Evolutionary conservation across 1,284 basidiomycete species (phyloP).

Genomic region (Mycosarcoma mackinlayi): DNA sequence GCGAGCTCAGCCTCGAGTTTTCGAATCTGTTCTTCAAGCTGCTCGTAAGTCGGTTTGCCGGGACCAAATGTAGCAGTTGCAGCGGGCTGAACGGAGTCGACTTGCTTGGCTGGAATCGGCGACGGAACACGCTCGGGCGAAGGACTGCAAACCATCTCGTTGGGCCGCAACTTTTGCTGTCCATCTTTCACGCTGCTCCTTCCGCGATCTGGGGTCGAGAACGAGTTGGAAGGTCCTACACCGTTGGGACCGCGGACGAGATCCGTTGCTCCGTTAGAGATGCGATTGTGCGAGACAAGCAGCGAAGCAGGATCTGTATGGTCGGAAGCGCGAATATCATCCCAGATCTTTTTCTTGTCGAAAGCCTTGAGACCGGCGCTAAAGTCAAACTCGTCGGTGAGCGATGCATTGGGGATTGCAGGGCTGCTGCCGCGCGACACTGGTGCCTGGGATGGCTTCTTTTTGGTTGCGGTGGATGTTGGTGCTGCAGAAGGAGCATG

Average conservation of each 20-base stretch:
- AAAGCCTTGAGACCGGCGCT: slow-evolving; percentile 43
- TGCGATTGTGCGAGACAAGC: slow-evolving; percentile 47
- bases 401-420: slow-evolving; percentile 26
- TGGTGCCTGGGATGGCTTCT: slow-evolving; percentile 13
- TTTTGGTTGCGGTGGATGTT: slow-evolving; percentile 27
- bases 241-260: slow-evolving; percentile 43
- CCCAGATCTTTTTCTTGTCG: slow-evolving; percentile 52
- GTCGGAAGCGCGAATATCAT: slow-evolving; percentile 47
- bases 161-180: slow-evolving; percentile 41
- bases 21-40: slow-evolving; percentile 35
- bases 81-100: background rate
- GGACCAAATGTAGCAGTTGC: background rate
- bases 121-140: slow-evolving; percentile 27
- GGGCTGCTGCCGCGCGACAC: slow-evolving; percentile 28
- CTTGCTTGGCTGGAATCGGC: slow-evolving; percentile 5
- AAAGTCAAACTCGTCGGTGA: slow-evolving; percentile 44
- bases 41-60: slow-evolving; percentile 37
- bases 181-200: slow-evolving; percentile 31
- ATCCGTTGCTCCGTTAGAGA: slow-evolving; percentile 14
- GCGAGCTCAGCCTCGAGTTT: slow-evolving; percentile 47
- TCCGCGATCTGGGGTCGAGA: slow-evolving; percentile 33
- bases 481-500: slow-evolving; percentile 13
- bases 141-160: slow-evolving; percentile 45
- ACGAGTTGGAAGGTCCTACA: slow-evolving; percentile 41
- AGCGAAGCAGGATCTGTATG: slow-evolving; percentile 39